Evolutionary conservation across 441 rosid genomes (phyloP).

Genomic region (Brassica balearica): DNA sequence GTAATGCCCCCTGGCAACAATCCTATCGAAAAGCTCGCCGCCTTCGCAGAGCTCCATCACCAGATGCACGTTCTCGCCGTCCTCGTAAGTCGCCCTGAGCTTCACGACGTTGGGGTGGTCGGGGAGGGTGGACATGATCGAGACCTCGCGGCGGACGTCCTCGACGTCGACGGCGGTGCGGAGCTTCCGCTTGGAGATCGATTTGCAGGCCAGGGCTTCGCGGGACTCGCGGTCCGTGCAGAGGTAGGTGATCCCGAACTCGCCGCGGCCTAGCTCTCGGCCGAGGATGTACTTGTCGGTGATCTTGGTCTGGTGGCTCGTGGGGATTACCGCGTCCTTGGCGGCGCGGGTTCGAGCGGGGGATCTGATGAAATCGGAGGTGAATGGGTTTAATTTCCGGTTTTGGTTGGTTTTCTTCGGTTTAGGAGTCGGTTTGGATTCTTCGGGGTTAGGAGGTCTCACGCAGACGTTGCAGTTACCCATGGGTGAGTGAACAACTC

Average conservation of each 20-base stretch:
- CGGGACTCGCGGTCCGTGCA: constrained; percentile 86
- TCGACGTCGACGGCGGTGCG: constrained; percentile 88
- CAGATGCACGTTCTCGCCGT: constrained; percentile 80
- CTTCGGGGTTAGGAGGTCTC: constrained; percentile 54
- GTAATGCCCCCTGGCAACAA: constrained; percentile 96
- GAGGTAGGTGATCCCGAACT: constrained; percentile 92
- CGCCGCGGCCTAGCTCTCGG: constrained; percentile 92
- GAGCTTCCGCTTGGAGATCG: constrained; percentile 85
- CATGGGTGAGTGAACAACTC: constrained; percentile 49
- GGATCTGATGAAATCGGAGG: constrained; percentile 52
- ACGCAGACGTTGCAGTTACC: constrained; percentile 95
- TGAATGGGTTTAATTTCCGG: constrained; percentile 62
- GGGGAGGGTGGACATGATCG: constrained; percentile 86
- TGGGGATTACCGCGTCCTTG: constrained; percentile 61
- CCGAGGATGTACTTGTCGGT: constrained; percentile 85
- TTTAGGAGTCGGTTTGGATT: constrained; percentile 31
- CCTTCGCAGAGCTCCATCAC: constrained; percentile 98
- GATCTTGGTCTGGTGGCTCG: constrained; percentile 72
- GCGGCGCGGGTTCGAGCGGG: constrained; percentile 71
- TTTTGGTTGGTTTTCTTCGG: constrained; percentile 56
- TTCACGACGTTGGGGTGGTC: constrained; percentile 84
- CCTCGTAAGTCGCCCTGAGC: constrained; percentile 90
- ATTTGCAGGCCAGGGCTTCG: constrained; percentile 86
- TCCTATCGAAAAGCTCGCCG: constrained; percentile 96
- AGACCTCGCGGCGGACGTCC: constrained; percentile 91